Evolutionary conservation across 169 alveolate genomes (phyloP), one percentile per base, ranked within the genome.

Genomic region (Plasmodium blacklocki): DNA sequence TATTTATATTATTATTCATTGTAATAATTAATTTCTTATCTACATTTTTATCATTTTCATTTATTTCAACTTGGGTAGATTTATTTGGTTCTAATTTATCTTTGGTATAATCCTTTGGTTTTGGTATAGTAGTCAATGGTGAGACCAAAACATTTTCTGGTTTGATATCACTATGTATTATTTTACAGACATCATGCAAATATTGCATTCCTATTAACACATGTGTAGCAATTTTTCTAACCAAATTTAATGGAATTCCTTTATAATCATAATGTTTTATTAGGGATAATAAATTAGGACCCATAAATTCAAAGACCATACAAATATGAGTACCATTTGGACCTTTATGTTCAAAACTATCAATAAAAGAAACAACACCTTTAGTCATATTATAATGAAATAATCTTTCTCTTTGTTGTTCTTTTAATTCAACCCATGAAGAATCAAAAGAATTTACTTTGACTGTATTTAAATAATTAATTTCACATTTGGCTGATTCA

Each of bases 151-250:
- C 98, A 93, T 99, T 99, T 93, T 99, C 99, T 21, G 99, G 99
- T 93, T 99, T 99, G 83, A 99, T 95, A 94, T 99, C 99, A 11
- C 99, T 99, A 93, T 99, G 99, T 86, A 99, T 99, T 64, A 99
- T 97, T 74, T 98, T 97, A 75, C 99, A 97, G 73, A 96, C 96
- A 54, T 98, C 96, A 88, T 97, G 99, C 64, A 99, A 95, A 93
- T 97, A 98, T 92, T 98, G 99, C 56, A 99, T 93, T 12, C 99
- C 99, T 72, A 98, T 95, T 71, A 99, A 93, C 12, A 98, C 97
- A 89, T 99, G 99, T 32, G 98, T 96, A 15, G 99, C 98, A 52
- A 99, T 96, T 95, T 96, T 97, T 74, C 99, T 93, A 45, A 97
- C 98, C 72, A 98, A 93, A 58, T 95, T 97, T 70, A 98, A 67